Evolutionary conservation across 2,329 filamentous ascomycete species (phyloP), one percentile per base, ranked within the genome.

Genomic region (Clarireedia paspali): DNA sequence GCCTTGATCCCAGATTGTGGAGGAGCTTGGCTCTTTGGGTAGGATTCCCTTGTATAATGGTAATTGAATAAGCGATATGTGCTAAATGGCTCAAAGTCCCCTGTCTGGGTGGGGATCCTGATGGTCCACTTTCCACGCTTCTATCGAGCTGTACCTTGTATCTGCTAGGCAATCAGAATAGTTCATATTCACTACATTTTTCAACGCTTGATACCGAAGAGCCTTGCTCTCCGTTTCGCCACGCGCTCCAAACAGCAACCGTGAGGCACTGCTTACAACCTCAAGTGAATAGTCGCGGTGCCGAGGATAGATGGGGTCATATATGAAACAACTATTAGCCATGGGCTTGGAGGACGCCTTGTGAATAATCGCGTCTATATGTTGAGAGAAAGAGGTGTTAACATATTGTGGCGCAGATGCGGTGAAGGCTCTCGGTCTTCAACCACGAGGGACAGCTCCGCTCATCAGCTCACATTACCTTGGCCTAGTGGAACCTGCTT

Each of bases 161-260:
- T 14, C 20, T 20, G n/a, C 23, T 6, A 46, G 26, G 42, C 17
- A 46, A 12, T 46, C 46, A 55, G 20, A 20, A 26, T 17, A 1
- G 24, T 40, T 40, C 14, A 53, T 49, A n/a, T 38, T 15, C 27
- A 42, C 4, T 49, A 24, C 30, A 12, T 23, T 54, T 23, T 42
- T 27, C n/a, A 24, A 49, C 46, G 36, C 39, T 50, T 30, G 26
- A 36, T 55, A 17, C 42, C 49, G 39, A 38, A 15, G 45, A 39
- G 52, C 45, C 45, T 42, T 54, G 42, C 39, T 30, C 30, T 55
- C 34, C 12, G 38, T 42, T 55, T 50, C 46, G 17, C 42, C 52
- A 42, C 40, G 46, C 17, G 38, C 24, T 40, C 17, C 12, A 12
- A 49, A 6, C 24, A 55, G 53, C 46, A 47, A 17, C 38, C 53